Evolutionary conservation across 768 basidiomycete genomes (phyloP).

Genomic region (Cystobasidium onofrii): DNA sequence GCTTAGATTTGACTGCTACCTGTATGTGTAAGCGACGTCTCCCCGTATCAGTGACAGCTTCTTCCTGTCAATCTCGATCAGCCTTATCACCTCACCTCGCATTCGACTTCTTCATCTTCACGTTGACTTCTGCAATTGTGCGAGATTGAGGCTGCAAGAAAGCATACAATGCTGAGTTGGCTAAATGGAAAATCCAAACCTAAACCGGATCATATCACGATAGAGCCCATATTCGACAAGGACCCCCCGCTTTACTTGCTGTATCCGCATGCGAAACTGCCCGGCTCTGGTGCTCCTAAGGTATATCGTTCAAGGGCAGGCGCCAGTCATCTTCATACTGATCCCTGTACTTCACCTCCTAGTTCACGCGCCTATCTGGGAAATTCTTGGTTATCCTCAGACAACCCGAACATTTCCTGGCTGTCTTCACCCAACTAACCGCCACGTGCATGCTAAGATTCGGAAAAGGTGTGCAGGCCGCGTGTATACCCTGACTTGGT

Average conservation of each 20-base stretch:
- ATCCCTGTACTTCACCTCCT: background rate
- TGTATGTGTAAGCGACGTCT: too few species aligned
- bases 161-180: background rate
- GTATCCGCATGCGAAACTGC: background rate
- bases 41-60: too few species aligned
- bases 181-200: background rate
- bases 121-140: too few species aligned
- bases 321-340: too few species aligned
- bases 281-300: conserved; percentile 5
- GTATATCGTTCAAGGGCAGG: background rate
- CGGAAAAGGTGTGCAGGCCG: background rate
- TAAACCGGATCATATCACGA: background rate
- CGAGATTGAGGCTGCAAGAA: background rate
- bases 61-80: background rate
- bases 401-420: conserved; percentile 1
- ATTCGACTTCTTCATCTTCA: background rate
- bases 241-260: conserved; percentile 9
- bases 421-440: background rate
- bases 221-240: conserved; percentile 1
- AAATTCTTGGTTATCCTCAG: background rate
- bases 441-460: background rate
- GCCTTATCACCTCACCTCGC: too few species aligned
- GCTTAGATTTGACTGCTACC: too few species aligned
- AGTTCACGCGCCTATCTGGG: background rate
- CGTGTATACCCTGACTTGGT: background rate